phyloP scores from a whole-genome alignment of 1,284 basidiomycete species.

The Puccinia triticina region DNA sequence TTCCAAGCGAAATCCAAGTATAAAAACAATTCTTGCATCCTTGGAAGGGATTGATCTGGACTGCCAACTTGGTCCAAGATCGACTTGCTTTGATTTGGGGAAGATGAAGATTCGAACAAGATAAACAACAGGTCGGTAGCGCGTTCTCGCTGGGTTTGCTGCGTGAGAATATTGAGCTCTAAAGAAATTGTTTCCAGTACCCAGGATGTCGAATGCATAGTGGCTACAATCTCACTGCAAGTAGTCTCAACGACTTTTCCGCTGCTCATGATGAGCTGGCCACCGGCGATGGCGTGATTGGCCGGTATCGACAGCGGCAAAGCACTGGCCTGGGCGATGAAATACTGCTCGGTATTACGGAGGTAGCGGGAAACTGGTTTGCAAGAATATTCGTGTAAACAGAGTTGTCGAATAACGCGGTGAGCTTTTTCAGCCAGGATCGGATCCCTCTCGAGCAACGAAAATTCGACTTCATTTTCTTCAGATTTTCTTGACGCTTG shows the following conservation, averaged over 20 bases:
- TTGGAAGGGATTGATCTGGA: slow-evolving; percentile 52
- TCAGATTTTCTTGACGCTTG: slow-evolving; percentile 67
- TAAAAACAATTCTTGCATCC: slow-evolving; percentile 52
- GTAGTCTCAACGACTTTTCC: slow-evolving; percentile 74
- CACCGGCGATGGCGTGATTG: slow-evolving; percentile 63
- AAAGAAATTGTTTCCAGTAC: slow-evolving; percentile 84
- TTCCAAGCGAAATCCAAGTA: slow-evolving; percentile 49
- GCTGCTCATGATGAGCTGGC: slow-evolving; percentile 74
- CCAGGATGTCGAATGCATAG: slow-evolving; percentile 79
- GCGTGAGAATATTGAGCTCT: slow-evolving; percentile 76
- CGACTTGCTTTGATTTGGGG: slow-evolving; percentile 37
- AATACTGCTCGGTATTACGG: slow-evolving; percentile 85
- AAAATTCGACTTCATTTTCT: slow-evolving; percentile 56
- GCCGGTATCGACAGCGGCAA: slow-evolving; percentile 64
- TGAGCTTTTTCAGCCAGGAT: slow-evolving; percentile 84
- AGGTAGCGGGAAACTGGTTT: slow-evolving; percentile 83
- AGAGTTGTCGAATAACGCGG: slow-evolving; percentile 80
- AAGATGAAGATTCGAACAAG: slow-evolving; percentile 42
- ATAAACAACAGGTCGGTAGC: slow-evolving; percentile 38
- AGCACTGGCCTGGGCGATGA: slow-evolving; percentile 76
- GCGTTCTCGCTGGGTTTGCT: slow-evolving; percentile 39
- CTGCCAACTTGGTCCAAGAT: slow-evolving; percentile 46
- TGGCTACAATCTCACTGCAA: slow-evolving; percentile 73
- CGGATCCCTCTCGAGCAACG: slow-evolving; percentile 62
- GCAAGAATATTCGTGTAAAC: slow-evolving; percentile 80